Percentiles rank a stretch among this genome's conserved stretches.
phyloP scores from a whole-genome alignment of 371 early-diverging fungal genomes.

The Apophysomyces elegans region DNA sequence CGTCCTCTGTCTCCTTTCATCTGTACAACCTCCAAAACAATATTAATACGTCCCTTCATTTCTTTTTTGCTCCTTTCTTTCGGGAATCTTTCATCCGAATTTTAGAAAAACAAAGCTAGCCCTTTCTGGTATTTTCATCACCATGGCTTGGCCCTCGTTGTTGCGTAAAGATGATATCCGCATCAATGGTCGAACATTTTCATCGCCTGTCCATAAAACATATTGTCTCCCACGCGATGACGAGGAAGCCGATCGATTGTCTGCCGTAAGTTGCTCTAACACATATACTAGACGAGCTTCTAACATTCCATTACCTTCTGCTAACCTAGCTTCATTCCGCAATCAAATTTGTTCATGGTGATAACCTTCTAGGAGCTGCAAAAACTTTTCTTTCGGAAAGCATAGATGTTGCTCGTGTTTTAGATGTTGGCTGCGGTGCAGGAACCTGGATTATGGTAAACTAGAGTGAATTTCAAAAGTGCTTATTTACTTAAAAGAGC shows the following conservation, averaged over 20 bases:
- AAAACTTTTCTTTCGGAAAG: neutral
- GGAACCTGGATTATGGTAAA: conserved; percentile 47
- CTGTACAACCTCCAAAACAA: conserved; percentile 5
- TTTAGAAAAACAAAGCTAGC: too few relatives aligned
- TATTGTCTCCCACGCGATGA: conserved; percentile 39
- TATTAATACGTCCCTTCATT: neutral
- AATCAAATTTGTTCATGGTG: conserved; percentile 6
- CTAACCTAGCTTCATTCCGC: conserved; percentile 3
- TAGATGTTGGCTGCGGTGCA: conserved; percentile 51
- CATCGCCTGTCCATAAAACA: neutral
- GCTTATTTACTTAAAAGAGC: neutral
- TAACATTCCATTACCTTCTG: neutral
- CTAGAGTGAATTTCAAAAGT: neutral
- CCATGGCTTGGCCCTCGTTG: conserved; percentile 11
- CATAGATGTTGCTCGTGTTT: conserved; percentile 24
- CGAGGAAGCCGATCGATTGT: conserved; percentile 40
- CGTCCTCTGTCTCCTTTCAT: neutral
- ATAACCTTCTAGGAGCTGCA: neutral
- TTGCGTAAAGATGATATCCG: conserved; percentile 8
- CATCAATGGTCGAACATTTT: conserved; percentile 4
- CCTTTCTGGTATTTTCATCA: neutral
- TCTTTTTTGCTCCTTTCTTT: neutral
- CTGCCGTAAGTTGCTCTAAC: neutral
- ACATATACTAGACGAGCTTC: neutral
- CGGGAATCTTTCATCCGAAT: neutral